phyloP scores from a whole-genome alignment of 2,329 filamentous ascomycete genomes.

The Talaromyces sp. region DNA sequence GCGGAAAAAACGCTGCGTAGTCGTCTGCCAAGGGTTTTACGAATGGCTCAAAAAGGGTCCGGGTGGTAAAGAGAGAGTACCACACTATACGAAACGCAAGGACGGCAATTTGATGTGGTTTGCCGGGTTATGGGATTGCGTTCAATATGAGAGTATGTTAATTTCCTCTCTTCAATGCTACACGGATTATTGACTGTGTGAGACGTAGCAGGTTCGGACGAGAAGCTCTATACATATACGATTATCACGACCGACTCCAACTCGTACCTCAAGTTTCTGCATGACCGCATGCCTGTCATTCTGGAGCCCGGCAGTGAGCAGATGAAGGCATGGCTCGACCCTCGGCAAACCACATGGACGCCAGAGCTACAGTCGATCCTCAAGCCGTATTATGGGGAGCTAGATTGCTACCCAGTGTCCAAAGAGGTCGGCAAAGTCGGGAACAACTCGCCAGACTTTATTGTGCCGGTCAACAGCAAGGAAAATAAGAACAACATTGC shows the following conservation, averaged over 20 bases:
- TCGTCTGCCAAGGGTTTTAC: slow-evolving; percentile 89
- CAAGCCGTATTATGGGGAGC: slow-evolving; percentile 70
- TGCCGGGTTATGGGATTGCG: slow-evolving; percentile 88
- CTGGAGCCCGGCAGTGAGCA: slow-evolving; percentile 69
- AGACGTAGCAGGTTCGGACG: slow-evolving; percentile 48
- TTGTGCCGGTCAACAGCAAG: slow-evolving; percentile 75
- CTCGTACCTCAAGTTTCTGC: slow-evolving; percentile 75
- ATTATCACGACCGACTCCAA: slow-evolving; percentile 90
- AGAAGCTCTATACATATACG: slow-evolving; percentile 82
- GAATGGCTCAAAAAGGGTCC: slow-evolving; percentile 83
- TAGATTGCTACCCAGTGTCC: slow-evolving; percentile 81
- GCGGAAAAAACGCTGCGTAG: slow-evolving; percentile 77
- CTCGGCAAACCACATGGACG: slow-evolving; percentile 66
- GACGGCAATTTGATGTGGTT: slow-evolving; percentile 84
- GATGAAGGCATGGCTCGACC: slow-evolving; percentile 75
- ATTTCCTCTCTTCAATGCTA: not conserved
- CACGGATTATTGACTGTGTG: slow-evolving; percentile 2
- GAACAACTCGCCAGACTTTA: slow-evolving; percentile 78
- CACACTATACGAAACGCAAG: slow-evolving; percentile 76
- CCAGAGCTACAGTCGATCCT: slow-evolving; percentile 71
- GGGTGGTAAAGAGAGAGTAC: slow-evolving; percentile 71
- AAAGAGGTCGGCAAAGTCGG: slow-evolving; percentile 93
- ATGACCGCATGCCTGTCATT: slow-evolving; percentile 94
- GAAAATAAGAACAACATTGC: slow-evolving; percentile 92
- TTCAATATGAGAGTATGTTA: slow-evolving; percentile 66